Evolutionary conservation across 495 filamentous ascomycete species (phyloP), one percentile per base, ranked within the genome.

Genomic region (Penicillium roqueforti): DNA sequence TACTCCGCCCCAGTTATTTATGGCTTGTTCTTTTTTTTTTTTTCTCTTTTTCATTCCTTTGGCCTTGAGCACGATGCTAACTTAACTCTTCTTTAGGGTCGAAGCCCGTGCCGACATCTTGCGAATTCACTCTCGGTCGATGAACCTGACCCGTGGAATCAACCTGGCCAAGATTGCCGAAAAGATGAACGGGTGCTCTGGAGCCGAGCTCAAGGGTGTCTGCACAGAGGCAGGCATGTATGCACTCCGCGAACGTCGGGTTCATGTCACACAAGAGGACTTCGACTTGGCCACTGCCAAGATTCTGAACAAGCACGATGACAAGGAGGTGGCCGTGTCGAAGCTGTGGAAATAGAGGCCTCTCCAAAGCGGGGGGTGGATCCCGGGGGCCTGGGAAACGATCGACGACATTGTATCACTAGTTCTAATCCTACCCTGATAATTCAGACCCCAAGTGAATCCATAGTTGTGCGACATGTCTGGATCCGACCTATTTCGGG

Each of bases 161-260:
- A 95, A 99, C 71, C 77, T 99, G 52, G 92, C 82, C 56, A 99
- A 99, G 82, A 96, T 97, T 61, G 93, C 93, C 19, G 93, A 97
- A 80, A 96, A 97, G 79, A 99, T 99, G 93, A 96, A 96, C 65
- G 93, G 93, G 52, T 97, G 95, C 71, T 95, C 90, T 13, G 93
- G 93, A 23, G 93, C 93, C 37, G 93, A 99, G 74, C 73, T 99
- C 53, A 97, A 97, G 81, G 92, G 92, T 65, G 92, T 97, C 37
- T 97, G 92, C 69, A 97, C 92, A 10, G 92, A 97, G 69, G 90
- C 92, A 3, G 92, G 92, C 58, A 99, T 99, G 93, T 99, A 90
- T 66, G 93, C 93, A 11, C 79, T 99, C 49, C 84, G 93, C 55
- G 93, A 99, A 74, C 78, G 93, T 66, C 83, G 93, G 58, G 93